Base-by-base conservation (phyloP, 2,329 filamentous ascomycete genomes). In the Fusarium begoniae region DNA sequence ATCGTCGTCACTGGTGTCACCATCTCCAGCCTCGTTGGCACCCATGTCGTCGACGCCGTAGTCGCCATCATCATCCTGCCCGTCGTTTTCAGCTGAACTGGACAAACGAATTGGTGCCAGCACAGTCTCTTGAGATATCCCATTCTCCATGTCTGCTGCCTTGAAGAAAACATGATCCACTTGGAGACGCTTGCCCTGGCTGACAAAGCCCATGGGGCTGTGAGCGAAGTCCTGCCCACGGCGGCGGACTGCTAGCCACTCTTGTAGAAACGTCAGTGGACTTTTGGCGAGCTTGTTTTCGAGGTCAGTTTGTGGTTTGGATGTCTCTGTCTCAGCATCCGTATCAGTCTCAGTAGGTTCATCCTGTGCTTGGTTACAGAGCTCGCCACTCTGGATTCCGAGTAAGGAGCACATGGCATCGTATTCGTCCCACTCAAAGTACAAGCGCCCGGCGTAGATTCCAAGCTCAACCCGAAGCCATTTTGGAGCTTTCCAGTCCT, bases 391-490 rank as follows among this genome's bases (percentile, higher is more conserved):
- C 30, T 66, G 40, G 5, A 82, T 79, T 1, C 80, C 81, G 6
- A 86, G 74, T 22, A 83, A 77, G 2, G 64, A 43, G 17, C 77
- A 80, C 22, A 87, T 74, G 5, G 66, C 44, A 2, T 67, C 51
- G 51, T 86, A 84, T 50, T 91, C 88, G 1, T 81, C 71, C 79
- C 83, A 89, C 0, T 86, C 82, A 59, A 91, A 87, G 73, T 92
- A 92, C 0, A 93, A 82, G 0, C 90, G 84, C 0, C 90, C 91
- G 0, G 89, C 83, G 61, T 91, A 86, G 13, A 93, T 83, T 0
- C 90, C 90, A 0, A 93, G 77, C 74, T 93, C 88, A 1, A 88
- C 83, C 2, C 79, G 83, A 1, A 92, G 80, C 88, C 88, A 91
- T 0, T 70, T 48, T 0, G 91, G 89, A 1, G 86, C 80, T 4